Base-by-base conservation (phyloP, 2,329 filamentous ascomycete genomes). In the Nothophaeocryptopus gaeumannii region DNA sequence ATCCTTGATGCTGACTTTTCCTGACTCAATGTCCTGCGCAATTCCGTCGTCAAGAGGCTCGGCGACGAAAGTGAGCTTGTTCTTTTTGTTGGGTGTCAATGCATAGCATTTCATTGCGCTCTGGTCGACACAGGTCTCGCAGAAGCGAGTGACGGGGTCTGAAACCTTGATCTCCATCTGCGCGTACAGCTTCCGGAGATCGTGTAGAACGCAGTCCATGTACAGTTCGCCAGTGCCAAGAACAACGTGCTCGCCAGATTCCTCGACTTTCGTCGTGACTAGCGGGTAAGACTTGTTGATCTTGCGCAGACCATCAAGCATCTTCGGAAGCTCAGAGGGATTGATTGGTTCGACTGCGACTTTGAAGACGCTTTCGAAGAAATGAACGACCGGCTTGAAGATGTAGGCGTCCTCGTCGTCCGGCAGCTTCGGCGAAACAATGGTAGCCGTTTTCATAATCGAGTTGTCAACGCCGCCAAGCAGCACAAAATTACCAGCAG, bases 81-180 rank as follows among this genome's bases (percentile, higher is more conserved):
- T 99, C 77, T 96, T 96, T 75, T 99, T 99, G 75, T 99, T 99
- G 2, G 93, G 93, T 2, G 93, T 97, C 61, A 96, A 84, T 15
- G 93, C 92, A 69, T 96, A 99, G 74, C 93, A 99, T 73, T 96
- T 96, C 52, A 95, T 96, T 14, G 91, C 91, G 13, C 90, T 96
- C 59, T 93, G 95, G 70, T 99, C 93, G 33, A 96, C 90, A 20
- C 96, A 92, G 0, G 93, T 99, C 73, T 99, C 93, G 72, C 90
- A 96, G 77, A 99, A 99, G 40, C 93, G 81, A 12, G 93, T 97
- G 37, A 99, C 92, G 1, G 93, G 93, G 67, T 99, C 93, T 0
- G 93, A 99, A 41, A 99, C 89, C 73, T 97, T 97, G 73, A 99
- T 88, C 69, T 99, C 93, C 93, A 99, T 99, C 64, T 97, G 92